Percentiles rank a stretch among this genome's conserved stretches.
phyloP scores from a whole-genome alignment of 192 early-diverging fungal genomes.

The Entrophospora sp. region DNA sequence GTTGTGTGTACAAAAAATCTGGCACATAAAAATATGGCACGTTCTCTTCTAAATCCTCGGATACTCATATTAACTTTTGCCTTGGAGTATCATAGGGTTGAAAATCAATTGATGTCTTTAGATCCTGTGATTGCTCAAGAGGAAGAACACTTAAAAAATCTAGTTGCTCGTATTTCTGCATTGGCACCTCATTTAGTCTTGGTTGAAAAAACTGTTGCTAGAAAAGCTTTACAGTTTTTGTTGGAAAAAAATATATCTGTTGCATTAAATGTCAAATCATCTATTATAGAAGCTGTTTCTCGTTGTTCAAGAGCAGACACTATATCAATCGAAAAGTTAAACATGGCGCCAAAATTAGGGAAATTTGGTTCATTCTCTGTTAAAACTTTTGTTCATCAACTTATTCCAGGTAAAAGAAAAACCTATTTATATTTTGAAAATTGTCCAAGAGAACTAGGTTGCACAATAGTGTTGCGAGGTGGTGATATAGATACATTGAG shows the following conservation, averaged over 20 bases:
- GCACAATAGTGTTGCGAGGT: constrained; percentile 88
- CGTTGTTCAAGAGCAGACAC: constrained; percentile 79
- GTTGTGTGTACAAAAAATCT: constrained; percentile 91
- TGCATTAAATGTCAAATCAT: constrained; percentile 75
- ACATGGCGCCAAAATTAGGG: constrained; percentile 62
- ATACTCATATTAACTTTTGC: constrained; percentile 84
- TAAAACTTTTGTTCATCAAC: constrained; percentile 72
- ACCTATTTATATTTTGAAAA: constrained; percentile 87
- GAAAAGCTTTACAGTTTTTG: constrained; percentile 77
- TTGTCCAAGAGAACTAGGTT: constrained; percentile 66
- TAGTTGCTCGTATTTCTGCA: constrained; percentile 70
- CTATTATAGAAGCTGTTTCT: constrained; percentile 78
- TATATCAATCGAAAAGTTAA: constrained; percentile 78
- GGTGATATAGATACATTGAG: constrained; percentile 53
- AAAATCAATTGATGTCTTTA: constrained; percentile 70
- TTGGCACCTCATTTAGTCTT: constrained; percentile 74
- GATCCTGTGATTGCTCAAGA: constrained; percentile 79
- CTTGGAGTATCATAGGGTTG: constrained; percentile 68
- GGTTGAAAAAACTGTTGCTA: constrained; percentile 71
- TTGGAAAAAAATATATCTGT: constrained; percentile 73
- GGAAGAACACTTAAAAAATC: constrained; percentile 66
- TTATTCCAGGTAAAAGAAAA: constrained; percentile 73
- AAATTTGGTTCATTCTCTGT: constrained; percentile 69
- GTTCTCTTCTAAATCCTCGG: constrained; percentile 53
- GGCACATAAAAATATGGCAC: constrained; percentile 85